These are phyloP conservation scores for Jamesozyma piceae DNA, from an alignment of 805 yeast species.

Conservation along the genomic window DNA sequence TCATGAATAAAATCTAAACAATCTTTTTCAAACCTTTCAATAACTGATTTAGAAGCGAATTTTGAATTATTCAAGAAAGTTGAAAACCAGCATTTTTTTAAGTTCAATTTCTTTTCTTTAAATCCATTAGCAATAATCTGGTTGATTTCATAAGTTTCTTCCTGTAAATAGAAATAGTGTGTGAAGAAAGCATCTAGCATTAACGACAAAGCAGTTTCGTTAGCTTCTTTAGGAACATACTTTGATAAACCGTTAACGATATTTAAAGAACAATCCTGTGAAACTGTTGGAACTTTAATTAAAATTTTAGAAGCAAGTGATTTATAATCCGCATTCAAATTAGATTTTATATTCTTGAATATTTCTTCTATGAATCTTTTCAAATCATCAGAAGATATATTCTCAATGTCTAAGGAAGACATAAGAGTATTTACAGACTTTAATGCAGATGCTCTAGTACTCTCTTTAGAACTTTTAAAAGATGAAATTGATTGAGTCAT, in stretches of 20 bases:
- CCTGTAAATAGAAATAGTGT: conserved; percentile 33
- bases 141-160: conserved; percentile 19
- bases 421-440: conserved; percentile 28
- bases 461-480: conserved; percentile 61
- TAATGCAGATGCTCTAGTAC: conserved; percentile 45
- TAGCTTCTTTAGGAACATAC: conserved; percentile 61
- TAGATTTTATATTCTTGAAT: conserved; percentile 47
- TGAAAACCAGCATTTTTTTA: conserved; percentile 61
- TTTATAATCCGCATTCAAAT: conserved; percentile 60
- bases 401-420: conserved; percentile 13
- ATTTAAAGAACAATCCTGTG: conserved; percentile 28
- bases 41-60: conserved; percentile 33
- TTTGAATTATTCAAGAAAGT: conserved; percentile 28
- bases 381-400: conserved; percentile 24
- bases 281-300: conserved; percentile 22
- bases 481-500: conserved; percentile 43
- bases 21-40: conserved; percentile 22
- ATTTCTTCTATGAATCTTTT: conserved; percentile 41
- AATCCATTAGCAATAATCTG: conserved; percentile 48
- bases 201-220: conserved; percentile 51
- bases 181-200: conserved; percentile 42
- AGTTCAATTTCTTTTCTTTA: conserved; percentile 49
- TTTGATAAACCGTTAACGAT: conserved; percentile 40
- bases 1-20: conserved; percentile 26
- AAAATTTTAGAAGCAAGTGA: conserved; percentile 41